A percentile compares a stretch with the other conserved stretches of the same genome.
Evolutionary conservation across 352 stramenopile species (phyloP).

Genomic region (Phytophthora megakarya): DNA sequence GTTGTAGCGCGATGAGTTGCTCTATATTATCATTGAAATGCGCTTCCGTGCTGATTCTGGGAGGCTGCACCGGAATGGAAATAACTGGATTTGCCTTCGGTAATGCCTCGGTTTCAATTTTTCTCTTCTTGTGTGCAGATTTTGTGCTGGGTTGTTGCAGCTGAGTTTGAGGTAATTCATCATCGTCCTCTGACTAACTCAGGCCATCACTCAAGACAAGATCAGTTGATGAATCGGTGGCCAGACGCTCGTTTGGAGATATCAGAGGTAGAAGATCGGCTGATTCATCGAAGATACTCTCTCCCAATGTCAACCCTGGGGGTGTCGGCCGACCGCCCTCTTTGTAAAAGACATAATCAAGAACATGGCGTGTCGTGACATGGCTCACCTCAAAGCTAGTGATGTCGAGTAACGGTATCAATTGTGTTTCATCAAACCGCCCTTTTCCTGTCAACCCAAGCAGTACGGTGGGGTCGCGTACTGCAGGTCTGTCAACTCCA

Average conservation of each 20-base stretch:
- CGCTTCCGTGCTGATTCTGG: no score
- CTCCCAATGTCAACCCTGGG: neutral
- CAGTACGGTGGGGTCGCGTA: neutral
- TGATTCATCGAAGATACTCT: neutral
- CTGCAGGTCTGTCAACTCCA: neutral
- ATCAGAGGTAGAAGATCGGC: no score
- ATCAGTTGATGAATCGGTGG: neutral
- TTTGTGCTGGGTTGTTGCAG: neutral
- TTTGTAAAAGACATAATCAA: conserved; percentile 4
- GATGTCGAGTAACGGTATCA: neutral
- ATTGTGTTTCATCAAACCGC: neutral
- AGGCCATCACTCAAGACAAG: neutral
- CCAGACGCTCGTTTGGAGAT: no score
- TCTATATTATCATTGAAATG: no score
- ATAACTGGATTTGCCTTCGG: no score
- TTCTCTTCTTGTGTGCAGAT: no score
- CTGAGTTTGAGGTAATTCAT: no score
- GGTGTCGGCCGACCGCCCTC: neutral
- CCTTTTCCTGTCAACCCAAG: neutral
- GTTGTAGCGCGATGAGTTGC: neutral
- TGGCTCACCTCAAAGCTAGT: neutral
- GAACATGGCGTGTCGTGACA: neutral
- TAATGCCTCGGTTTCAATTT: no score
- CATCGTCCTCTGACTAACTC: conserved; percentile 4
- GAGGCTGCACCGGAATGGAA: no score